Percentiles rank a stretch among this genome's conserved stretches.
phyloP scores from a whole-genome alignment of 345 rosid genomes.

The Corchorus olitorius region DNA sequence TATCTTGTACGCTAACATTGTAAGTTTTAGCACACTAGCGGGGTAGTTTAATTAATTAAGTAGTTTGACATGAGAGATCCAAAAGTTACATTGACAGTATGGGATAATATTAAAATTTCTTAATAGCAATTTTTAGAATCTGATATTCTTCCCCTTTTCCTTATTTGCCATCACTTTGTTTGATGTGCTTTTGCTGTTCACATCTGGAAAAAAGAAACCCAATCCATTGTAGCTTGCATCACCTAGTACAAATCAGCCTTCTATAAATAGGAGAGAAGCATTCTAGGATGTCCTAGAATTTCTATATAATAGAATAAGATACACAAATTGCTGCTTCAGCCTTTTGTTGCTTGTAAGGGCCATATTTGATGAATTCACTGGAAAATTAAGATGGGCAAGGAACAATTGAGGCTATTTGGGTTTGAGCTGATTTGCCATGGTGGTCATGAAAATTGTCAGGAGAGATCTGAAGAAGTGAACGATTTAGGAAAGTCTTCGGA shows the following conservation, averaged over 20 bases:
- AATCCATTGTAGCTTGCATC: neutral
- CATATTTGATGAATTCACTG: neutral
- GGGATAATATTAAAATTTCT: neutral
- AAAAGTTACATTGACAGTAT: too few relatives aligned
- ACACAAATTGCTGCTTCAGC: constrained; percentile 2
- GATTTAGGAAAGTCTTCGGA: neutral
- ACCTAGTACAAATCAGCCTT: neutral
- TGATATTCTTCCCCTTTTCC: neutral
- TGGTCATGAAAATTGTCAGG: neutral
- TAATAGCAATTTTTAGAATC: neutral
- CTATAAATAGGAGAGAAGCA: constrained; percentile 14
- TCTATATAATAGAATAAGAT: constrained; percentile 12
- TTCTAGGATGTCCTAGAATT: neutral
- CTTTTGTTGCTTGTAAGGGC: neutral
- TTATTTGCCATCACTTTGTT: neutral
- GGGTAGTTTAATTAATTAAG: too few relatives aligned
- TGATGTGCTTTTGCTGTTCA: constrained; percentile 16
- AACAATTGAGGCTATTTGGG: constrained; percentile 21
- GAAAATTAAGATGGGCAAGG: constrained; percentile 21
- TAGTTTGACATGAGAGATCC: too few relatives aligned
- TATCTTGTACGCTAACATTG: too few relatives aligned
- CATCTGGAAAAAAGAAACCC: neutral
- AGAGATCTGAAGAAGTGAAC: constrained; percentile 10
- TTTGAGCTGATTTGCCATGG: constrained; percentile 12
- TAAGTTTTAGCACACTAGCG: too few relatives aligned